These are phyloP conservation scores for Cinnamomum micranthum DNA, from an alignment of 164 flowering plant species.

Conservation along the genomic window DNA sequence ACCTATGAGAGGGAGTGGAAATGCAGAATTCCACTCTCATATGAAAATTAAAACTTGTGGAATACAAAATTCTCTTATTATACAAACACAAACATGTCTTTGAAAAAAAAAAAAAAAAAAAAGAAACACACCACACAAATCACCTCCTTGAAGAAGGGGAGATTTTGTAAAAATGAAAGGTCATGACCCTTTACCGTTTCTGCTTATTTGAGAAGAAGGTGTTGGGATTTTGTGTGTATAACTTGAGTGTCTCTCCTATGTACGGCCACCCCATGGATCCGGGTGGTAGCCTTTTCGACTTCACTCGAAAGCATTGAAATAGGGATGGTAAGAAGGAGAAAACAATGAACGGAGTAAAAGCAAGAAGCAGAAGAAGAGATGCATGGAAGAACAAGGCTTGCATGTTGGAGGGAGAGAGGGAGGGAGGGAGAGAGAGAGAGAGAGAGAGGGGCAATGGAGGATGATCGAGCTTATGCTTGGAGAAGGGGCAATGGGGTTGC, in stretches of 20 bases:
- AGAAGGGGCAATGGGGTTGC: not conserved
- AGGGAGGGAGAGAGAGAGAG: not conserved
- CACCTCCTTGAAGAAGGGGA: not conserved
- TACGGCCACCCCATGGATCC: constrained; percentile 97
- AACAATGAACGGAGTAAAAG: not conserved
- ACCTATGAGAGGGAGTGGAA: no score
- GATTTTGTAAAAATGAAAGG: no score
- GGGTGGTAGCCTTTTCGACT: constrained; percentile 52
- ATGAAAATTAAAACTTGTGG: no score
- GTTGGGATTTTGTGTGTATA: constrained; percentile 69
- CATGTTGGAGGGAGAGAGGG: not conserved
- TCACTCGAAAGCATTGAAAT: not conserved
- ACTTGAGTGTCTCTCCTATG: constrained; percentile 75
- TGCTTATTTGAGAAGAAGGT: constrained; percentile 62
- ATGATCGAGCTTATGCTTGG: not conserved
- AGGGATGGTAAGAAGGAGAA: not conserved
- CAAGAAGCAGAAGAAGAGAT: not conserved
- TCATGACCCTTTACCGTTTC: constrained; percentile 35
- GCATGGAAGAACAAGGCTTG: no score
- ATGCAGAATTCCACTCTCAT: no score
- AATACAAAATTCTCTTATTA: not conserved
- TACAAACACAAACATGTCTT: not conserved
- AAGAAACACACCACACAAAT: not conserved
- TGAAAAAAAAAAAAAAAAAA: not conserved
- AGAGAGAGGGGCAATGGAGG: no score